Base-by-base conservation (phyloP, 2,329 filamentous ascomycete genomes). In the Cytospora piceicola region DNA sequence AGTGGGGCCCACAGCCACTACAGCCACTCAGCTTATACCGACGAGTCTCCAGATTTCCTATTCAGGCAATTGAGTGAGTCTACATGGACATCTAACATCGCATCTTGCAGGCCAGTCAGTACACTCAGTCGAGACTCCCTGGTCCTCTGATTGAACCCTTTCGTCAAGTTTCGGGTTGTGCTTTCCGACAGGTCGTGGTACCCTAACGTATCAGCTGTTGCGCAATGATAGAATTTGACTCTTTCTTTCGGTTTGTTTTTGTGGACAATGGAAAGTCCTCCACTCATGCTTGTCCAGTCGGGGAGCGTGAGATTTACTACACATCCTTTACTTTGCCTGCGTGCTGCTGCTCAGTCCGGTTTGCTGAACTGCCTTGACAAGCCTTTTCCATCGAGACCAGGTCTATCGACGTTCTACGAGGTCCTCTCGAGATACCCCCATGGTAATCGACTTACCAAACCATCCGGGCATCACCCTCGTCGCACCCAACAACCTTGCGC, bases 401-500 rank as follows among this genome's bases (percentile, higher is more conserved):
- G 42, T 24, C 3, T 53, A 15, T 58, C 55, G 20, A 58, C 20
- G n/a, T 53, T 39, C 14, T 24, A 15, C 24, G 27, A 39, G 2
- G 24, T 58, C 46, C 27, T 52, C 27, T 52, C 34, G 24, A 52
- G 34, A 58, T 81, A 81, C 61, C 80, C 81, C 3, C 75, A 81
- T 22, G 74, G 82, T 83, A 2, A 72, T 82, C 6, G 76, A 82
- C 63, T 69, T 83, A 12, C 80, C 80, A 8, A 80, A 72, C 65
- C 75, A 77, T 39, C 69, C 75, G 22, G 81, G 81, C 57, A 76
- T 82, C 39, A 83, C 81, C 2, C 80, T 81, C 67, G 90, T 91
- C 69, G 87, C 84, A 0, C 88, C 89, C 2, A 81, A 78, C 73
- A 87, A 90, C 72, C 77, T 78, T 2, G 87, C 87, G 17, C 87